Base-by-base conservation (phyloP, 2,329 filamentous ascomycete species). In the Metarhizium anisopliae region DNA sequence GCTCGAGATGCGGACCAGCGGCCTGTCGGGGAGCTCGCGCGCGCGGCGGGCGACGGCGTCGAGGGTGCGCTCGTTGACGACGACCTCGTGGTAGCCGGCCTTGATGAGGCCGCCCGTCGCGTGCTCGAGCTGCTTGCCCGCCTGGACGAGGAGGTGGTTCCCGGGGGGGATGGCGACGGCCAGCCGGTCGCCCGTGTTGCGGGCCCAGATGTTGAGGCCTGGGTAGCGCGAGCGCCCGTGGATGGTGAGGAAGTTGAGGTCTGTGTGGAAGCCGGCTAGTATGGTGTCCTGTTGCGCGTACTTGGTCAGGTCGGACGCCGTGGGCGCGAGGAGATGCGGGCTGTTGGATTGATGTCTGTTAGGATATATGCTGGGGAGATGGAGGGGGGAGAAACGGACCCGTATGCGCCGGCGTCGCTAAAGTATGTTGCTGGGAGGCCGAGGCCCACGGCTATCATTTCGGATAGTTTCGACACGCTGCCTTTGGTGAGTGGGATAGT, bases 171-270 rank as follows among this genome's bases (percentile, higher is more conserved):
- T 84, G 68, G 76, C 75, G 59, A 84, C 81, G 49, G 81, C 68
- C 60, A 84, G 82, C 60, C 77, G 76, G 59, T 72, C 74, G 49
- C 81, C 81, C 2, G 81, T 84, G 74, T 84, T 84, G 61, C 81
- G 79, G 25, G 80, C 81, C 81, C 81, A 84, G 63, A 84, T 78
- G 70, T 84, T 77, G 61, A 84, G 74, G 2, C 81, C 81, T 0
- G 81, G 81, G 61, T 82, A 84, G 57, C 81, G 79, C 35, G 79
- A 82, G 60, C 81, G 81, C 56, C 81, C 81, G 70, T 84, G 81
- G 68, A 84, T 84, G 60, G 81, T 84, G 53, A 84, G 74, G 66
- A 84, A 84, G 74, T 84, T 84, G 56, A 84, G 78, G 63, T 84
- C 81, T 1, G 81, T 84, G 67, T 84, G 81, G 72, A 84, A 84